phyloP scores from a whole-genome alignment of 2,329 filamentous ascomycete species.

The Talaromyces sp. region DNA sequence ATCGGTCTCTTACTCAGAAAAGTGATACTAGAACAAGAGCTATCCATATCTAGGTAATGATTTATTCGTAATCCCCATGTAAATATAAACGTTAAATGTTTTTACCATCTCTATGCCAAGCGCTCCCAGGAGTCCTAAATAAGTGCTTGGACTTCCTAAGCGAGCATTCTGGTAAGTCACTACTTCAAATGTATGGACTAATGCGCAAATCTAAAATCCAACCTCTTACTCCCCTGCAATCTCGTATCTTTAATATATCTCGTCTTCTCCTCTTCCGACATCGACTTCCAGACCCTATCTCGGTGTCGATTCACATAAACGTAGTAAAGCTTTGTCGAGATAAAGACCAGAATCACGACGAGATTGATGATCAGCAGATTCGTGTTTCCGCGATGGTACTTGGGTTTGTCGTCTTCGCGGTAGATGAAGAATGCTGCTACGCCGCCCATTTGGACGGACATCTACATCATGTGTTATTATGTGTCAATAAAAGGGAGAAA shows the following conservation, averaged over 20 bases:
- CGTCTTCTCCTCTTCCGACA: slow-evolving; percentile 8
- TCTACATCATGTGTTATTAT: neutral
- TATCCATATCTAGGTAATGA: too few species aligned
- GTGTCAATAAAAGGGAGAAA: neutral
- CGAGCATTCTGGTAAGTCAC: too few species aligned
- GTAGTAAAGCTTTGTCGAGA: slow-evolving; percentile 44
- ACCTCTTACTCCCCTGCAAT: slow-evolving; percentile 14
- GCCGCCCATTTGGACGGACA: slow-evolving; percentile 14
- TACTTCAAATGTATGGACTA: neutral
- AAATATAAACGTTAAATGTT: too few species aligned
- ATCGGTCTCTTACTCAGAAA: too few species aligned
- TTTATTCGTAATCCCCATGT: too few species aligned
- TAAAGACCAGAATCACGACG: slow-evolving; percentile 50
- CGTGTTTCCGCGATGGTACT: slow-evolving; percentile 57
- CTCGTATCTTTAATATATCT: slow-evolving; percentile 13
- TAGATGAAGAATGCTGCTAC: slow-evolving; percentile 41
- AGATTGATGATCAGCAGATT: slow-evolving; percentile 54
- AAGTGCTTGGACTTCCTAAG: too few species aligned
- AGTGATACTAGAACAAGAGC: too few species aligned
- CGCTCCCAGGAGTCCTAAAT: too few species aligned
- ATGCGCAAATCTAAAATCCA: slow-evolving; percentile 19
- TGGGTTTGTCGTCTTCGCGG: slow-evolving; percentile 53
- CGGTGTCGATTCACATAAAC: slow-evolving; percentile 9
- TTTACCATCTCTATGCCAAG: too few species aligned
- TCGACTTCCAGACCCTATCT: slow-evolving; percentile 9